Evolutionary conservation across 148 eudicot genomes (phyloP), one percentile per base, ranked within the genome.

Genomic region (Mesembryanthemum crystallinum): DNA sequence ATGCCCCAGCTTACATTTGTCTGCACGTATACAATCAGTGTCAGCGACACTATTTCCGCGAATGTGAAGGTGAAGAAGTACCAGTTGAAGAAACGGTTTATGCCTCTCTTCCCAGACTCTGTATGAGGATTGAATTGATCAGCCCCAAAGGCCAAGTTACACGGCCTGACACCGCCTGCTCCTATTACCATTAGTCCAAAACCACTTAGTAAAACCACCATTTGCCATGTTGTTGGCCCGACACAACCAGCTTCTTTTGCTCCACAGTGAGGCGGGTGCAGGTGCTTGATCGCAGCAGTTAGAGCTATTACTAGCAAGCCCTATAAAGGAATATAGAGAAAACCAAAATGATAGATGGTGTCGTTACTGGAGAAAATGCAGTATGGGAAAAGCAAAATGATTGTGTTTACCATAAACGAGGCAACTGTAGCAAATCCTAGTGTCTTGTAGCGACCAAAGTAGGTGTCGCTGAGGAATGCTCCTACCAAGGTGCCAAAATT

Each of bases 371-470:
- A 52, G n/a, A n/a, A n/a, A n/a, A n/a, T n/a, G n/a, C n/a, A n/a
- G n/a, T n/a, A n/a, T n/a, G n/a, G n/a, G n/a, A n/a, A n/a, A n/a
- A n/a, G n/a, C n/a, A n/a, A n/a, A n/a, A n/a, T n/a, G n/a, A n/a
- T n/a, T n/a, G 20, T 5, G 61, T 57, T 57, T 57, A 84, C 86
- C 35, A 81, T 33, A 28, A 81, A 84, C 8, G 82, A 81, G 23
- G 86, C 72, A 23, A 75, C 72, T 15, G 81, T 64, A 39, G 79
- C 66, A 61, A 81, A 81, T 43, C 77, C 86, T 10, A 84, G 47
- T 1, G 84, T 81, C 15, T 75, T 78, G 77, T 77, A 84, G n/a
- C 86, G 82, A 47, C 86, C 86, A 65, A 81, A 81, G 77, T 77
- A 81, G 62, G 86, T 75, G 75, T 84, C 86, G 13, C 74, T 64